These are phyloP conservation scores for Puccinellia tenuiflora DNA, from an alignment of 176 grass and related monocot genomes.

Conservation along the genomic window DNA sequence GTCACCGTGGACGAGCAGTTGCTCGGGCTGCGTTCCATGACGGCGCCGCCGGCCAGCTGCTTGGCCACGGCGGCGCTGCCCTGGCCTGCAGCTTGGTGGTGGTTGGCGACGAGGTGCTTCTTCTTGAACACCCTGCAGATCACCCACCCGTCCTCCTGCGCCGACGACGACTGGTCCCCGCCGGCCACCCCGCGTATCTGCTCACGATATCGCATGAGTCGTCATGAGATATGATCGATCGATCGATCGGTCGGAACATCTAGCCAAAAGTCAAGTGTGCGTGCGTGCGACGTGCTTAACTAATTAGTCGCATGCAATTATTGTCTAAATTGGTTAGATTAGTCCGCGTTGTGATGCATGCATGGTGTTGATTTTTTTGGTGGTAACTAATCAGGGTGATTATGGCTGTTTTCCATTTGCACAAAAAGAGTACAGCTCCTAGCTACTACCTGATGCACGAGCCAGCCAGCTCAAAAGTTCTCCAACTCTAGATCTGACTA, in stretches of 20 bases:
- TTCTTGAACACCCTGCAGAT: constrained; percentile 95
- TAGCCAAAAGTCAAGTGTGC: background rate
- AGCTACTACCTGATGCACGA: background rate
- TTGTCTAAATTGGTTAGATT: background rate
- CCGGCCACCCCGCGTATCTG: constrained; percentile 34
- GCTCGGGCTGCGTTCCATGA: constrained; percentile 32
- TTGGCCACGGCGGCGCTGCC: background rate
- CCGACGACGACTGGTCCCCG: constrained; percentile 38
- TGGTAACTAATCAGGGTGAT: background rate
- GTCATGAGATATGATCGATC: background rate
- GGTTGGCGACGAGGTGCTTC: constrained; percentile 53
- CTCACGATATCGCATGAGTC: background rate
- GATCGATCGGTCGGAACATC: too few relatives aligned
- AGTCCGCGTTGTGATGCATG: background rate
- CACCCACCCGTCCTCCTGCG: constrained; percentile 86
- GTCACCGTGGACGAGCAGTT: constrained; percentile 47
- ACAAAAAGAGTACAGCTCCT: background rate
- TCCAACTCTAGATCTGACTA: background rate
- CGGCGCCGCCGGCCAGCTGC: background rate
- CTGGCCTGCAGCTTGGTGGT: constrained; percentile 21
- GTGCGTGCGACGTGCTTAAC: background rate
- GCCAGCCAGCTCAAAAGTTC: constrained; percentile 47
- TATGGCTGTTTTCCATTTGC: constrained; percentile 2
- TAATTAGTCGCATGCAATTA: background rate
- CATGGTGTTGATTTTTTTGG: background rate